These are phyloP conservation scores for Aspergillus vadensis DNA, from an alignment of 2,329 filamentous ascomycete genomes.

Conservation along the genomic window DNA sequence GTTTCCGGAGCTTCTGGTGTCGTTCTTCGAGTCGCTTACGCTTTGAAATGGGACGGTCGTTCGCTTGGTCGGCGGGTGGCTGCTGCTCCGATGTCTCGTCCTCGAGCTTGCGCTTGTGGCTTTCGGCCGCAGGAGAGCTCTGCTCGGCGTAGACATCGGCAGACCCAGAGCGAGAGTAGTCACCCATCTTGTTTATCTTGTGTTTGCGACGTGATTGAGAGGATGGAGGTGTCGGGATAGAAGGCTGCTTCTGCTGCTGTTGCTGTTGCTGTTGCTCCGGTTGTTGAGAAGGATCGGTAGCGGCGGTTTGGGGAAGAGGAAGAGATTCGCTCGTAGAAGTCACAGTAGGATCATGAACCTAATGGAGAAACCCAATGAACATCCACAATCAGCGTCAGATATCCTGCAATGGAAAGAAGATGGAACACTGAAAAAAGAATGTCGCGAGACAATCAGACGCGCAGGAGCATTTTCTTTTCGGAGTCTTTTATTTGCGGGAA, in stretches of 20 bases:
- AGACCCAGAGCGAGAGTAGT: constrained; percentile 1
- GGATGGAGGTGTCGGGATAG: not conserved
- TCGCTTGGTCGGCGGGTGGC: constrained; percentile 22
- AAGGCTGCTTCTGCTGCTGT: not conserved
- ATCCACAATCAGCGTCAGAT: not conserved
- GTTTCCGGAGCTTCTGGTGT: constrained; percentile 39
- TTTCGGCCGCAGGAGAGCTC: constrained; percentile 16
- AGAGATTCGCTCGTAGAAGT: not conserved
- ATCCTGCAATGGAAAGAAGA: not conserved
- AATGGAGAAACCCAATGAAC: no score
- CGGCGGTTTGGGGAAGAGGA: not conserved
- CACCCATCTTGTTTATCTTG: constrained; percentile 1
- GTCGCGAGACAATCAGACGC: no score
- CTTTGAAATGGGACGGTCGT: constrained; percentile 36
- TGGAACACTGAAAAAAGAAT: not conserved
- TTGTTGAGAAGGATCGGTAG: not conserved
- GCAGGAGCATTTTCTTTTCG: no score
- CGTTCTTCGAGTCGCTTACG: constrained; percentile 45
- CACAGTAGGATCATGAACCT: not conserved
- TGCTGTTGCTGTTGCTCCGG: no score
- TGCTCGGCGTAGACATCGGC: not conserved
- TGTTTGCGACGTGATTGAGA: not conserved
- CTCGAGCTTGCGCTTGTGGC: constrained; percentile 33
- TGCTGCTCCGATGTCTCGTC: constrained; percentile 17
- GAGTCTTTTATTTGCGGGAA: no score